phyloP scores from a whole-genome alignment of 73 alveolate genomes.

The Durusdinium trenchii region DNA sequence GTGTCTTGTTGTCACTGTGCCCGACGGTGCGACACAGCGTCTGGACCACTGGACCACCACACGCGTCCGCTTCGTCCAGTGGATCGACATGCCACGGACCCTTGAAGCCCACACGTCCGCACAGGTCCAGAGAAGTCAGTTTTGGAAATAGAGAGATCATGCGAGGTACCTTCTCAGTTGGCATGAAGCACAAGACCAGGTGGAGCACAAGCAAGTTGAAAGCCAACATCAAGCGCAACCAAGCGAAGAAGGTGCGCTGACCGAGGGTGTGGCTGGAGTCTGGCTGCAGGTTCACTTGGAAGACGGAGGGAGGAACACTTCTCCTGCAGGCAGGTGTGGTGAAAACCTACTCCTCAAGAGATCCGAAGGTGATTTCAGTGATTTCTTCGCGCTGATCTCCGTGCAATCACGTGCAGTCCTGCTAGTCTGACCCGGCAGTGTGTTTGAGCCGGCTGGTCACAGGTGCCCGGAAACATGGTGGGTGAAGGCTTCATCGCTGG shows the following conservation, averaged over 20 bases:
- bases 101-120: too few relatives aligned
- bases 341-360: background rate
- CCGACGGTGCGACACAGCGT: too few relatives aligned
- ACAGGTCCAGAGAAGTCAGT: too few relatives aligned
- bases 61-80: too few relatives aligned
- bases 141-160: too few relatives aligned
- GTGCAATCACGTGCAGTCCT: background rate
- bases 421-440: background rate
- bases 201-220: conserved; percentile 66
- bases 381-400: background rate
- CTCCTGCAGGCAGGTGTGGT: background rate
- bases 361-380: background rate
- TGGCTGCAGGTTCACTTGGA: background rate
- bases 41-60: too few relatives aligned
- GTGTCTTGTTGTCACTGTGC: too few relatives aligned
- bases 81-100: too few relatives aligned
- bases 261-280: too few relatives aligned
- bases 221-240: conserved; percentile 58
- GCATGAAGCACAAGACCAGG: background rate
- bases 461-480: conserved; percentile 51
- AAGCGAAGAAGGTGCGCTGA: conserved; percentile 49
- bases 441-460: background rate
- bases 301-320: background rate
- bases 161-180: too few relatives aligned
- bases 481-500: conserved; percentile 94